These are phyloP conservation scores for Metarhizium sp. DNA, from an alignment of 2,329 filamentous ascomycete species.

Conservation along the genomic window DNA sequence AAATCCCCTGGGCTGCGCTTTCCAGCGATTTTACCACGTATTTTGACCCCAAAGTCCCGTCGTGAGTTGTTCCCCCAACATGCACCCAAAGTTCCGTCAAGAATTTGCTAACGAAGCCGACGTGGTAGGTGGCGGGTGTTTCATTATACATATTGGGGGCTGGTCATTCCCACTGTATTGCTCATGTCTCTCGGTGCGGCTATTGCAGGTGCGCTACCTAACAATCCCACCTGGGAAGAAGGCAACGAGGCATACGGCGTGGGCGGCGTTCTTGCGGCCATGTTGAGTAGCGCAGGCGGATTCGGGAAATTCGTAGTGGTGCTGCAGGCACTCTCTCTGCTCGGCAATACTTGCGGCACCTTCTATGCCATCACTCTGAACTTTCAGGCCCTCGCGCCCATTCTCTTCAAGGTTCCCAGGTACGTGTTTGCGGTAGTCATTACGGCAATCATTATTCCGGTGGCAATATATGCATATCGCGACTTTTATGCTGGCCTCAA, in stretches of 20 bases:
- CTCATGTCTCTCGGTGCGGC: constrained; percentile 56
- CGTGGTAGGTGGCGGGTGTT: constrained; percentile 34
- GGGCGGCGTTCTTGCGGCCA: constrained; percentile 50
- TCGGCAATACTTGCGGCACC: constrained; percentile 50
- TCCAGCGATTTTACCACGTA: constrained; percentile 54
- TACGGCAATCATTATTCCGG: constrained; percentile 49
- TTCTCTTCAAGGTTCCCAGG: constrained; percentile 45
- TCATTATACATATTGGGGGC: constrained; percentile 46
- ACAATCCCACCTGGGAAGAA: constrained; percentile 41
- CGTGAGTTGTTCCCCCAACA: constrained; percentile 22
- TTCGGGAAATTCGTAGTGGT: constrained; percentile 56
- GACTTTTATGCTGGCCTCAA: constrained; percentile 48
- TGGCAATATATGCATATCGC: constrained; percentile 44
- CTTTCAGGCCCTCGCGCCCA: constrained; percentile 52
- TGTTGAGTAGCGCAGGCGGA: constrained; percentile 46
- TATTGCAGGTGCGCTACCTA: constrained; percentile 50
- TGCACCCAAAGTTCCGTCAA: not conserved
- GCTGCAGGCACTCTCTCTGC: constrained; percentile 44
- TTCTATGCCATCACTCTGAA: constrained; percentile 56
- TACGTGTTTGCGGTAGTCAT: constrained; percentile 48
- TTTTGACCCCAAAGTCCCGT: constrained; percentile 44
- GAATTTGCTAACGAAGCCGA: constrained; percentile 4
- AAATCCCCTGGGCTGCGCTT: constrained; percentile 52
- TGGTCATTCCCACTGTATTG: constrained; percentile 43
- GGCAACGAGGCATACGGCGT: constrained; percentile 44